phyloP scores from a whole-genome alignment of 2,329 filamentous ascomycete genomes.

The Hypoxylon sp. region DNA sequence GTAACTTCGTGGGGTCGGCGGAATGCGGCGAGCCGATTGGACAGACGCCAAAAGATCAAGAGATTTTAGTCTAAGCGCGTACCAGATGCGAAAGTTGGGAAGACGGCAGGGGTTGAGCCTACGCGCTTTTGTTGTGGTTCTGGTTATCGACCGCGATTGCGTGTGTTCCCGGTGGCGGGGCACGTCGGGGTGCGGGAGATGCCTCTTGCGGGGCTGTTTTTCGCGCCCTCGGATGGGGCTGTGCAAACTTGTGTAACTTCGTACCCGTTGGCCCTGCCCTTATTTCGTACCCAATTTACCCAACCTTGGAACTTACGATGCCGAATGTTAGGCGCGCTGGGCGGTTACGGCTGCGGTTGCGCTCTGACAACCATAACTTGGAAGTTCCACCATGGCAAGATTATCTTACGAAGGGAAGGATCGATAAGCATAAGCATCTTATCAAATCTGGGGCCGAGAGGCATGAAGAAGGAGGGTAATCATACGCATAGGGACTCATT shows the following conservation, averaged over 20 bases:
- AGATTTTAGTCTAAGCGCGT: slow-evolving; percentile 5
- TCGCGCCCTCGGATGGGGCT: slow-evolving; percentile 41
- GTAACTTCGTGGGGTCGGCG: slow-evolving; percentile 29
- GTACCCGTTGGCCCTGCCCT: background rate
- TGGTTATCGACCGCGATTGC: slow-evolving; percentile 15
- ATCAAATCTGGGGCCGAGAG: slow-evolving; percentile 12
- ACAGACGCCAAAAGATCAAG: background rate
- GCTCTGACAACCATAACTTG: background rate
- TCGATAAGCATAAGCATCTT: background rate
- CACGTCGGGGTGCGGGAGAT: slow-evolving; percentile 8
- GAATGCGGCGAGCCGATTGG: slow-evolving; percentile 33
- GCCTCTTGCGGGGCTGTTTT: slow-evolving; percentile 21
- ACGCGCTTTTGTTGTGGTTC: slow-evolving; percentile 9
- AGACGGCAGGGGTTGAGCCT: background rate
- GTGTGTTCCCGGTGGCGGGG: slow-evolving; percentile 20
- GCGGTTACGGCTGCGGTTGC: slow-evolving; percentile 19
- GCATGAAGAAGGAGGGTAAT: slow-evolving; percentile 44
- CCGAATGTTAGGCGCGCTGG: slow-evolving; percentile 30
- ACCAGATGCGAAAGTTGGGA: slow-evolving; percentile 1
- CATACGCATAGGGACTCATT: slow-evolving; percentile 40
- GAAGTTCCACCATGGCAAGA: slow-evolving; percentile 1
- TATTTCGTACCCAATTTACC: background rate
- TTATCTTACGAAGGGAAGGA: slow-evolving; percentile 7
- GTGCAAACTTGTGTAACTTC: slow-evolving; percentile 31
- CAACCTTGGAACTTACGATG: background rate